Conservation (phyloP, 106 monocot species). For the Dendrobium huoshanense region DNA sequence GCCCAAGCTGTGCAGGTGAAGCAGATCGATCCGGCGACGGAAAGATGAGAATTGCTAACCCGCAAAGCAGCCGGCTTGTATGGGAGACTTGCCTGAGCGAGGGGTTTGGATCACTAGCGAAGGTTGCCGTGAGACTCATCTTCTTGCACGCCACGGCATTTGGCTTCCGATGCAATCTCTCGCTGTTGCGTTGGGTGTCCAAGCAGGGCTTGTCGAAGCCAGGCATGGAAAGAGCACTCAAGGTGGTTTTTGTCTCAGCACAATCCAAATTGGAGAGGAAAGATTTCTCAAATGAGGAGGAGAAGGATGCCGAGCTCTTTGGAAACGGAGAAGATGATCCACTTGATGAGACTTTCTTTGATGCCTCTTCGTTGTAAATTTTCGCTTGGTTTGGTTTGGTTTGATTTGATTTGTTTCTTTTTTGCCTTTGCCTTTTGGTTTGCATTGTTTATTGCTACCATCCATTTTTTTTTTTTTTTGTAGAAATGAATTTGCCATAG, state of each 20-base stretch:
- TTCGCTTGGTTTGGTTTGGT: not conserved
- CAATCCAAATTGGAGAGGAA: conserved; percentile 39
- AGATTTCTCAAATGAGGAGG: conserved; percentile 47
- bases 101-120: conserved; percentile 38
- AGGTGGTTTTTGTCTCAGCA: conserved; percentile 45
- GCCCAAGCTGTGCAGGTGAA: conserved; percentile 61
- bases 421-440: not conserved
- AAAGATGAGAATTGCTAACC: conserved; percentile 33
- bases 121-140: conserved; percentile 47
- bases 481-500: too few species aligned
- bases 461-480: too few species aligned
- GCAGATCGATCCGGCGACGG: conserved; percentile 47
- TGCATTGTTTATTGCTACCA: too few species aligned
- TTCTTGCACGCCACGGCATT: conserved; percentile 44
- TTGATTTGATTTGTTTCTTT: not conserved
- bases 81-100: conserved; percentile 48
- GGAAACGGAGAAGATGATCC: conserved; percentile 33
- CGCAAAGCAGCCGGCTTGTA: conserved; percentile 32
- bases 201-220: conserved; percentile 15
- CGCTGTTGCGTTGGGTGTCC: conserved; percentile 30
- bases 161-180: conserved; percentile 33
- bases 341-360: conserved; percentile 22
- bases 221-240: conserved; percentile 35
- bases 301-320: conserved; percentile 34
- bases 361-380: conserved; percentile 24